Evolutionary conservation across 306 rosid species (phyloP), one percentile per base, ranked within the genome.

Genomic region (Trifolium subterraneum): DNA sequence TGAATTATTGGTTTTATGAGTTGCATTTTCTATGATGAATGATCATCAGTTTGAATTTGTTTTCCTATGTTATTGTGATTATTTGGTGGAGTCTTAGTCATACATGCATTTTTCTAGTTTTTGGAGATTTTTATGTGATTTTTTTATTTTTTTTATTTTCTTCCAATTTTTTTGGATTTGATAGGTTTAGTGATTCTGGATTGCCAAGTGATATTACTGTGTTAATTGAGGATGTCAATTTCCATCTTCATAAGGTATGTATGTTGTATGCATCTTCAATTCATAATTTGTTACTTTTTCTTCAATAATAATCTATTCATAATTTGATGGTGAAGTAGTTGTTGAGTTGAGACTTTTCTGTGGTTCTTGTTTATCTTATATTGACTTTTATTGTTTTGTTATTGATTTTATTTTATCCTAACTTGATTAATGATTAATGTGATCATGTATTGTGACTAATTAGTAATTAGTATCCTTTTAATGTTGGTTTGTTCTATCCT

Each of bases 221-320:
- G 60, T 82, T 85, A 59, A 83, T 90, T 36, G 90, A 88, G 5
- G 86, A 78, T 16, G 78, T 86, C 42, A 87, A 80, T 82, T 90
- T 92, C 79, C 94, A 92, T 84, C 92, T 92, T 73, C 98, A 92
- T 78, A 90, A 86, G 96, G 98, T 92, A 84, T 20, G 96, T 92
- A 84, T 25, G 14, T 4, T 18, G 91, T 92, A 84, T 31, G 10
- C 7, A 11, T 16, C 22, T 69, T 15, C 68, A 27, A 62, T 69
- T 39, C 38, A 47, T 36, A 73, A 25, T 36, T 80, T 39, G n/a
- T 35, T 23, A 39, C 54, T n/a, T 74, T 74, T 64, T 47, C n/a
- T 75, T 12, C 14, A 41, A 3, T 20, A 8, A 35, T 61, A 14
- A 59, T 14, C n/a, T 39, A 47, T 73, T 3, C 7, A 19, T 11